Conservation (phyloP, 2,329 filamentous ascomycete species). For the Ploettnerulaceae sp. region DNA sequence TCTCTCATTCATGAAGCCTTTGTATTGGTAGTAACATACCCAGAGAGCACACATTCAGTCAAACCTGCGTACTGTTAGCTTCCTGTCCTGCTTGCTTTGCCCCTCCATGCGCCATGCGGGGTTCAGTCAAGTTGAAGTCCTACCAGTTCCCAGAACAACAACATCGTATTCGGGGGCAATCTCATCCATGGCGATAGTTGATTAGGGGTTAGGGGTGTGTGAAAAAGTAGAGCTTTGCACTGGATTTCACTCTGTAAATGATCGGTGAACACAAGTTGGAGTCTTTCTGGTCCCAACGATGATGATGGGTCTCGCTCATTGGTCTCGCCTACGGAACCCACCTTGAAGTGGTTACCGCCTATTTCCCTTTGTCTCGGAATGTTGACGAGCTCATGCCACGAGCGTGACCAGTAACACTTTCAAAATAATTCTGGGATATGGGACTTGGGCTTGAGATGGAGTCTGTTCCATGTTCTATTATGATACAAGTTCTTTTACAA, state of each 20-base stretch:
- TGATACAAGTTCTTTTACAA: constrained; percentile 12
- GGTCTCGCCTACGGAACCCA: constrained; percentile 27
- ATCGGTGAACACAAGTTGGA: constrained; percentile 24
- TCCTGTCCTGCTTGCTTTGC: constrained; percentile 26
- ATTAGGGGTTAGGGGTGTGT: constrained; percentile 14
- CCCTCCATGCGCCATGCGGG: constrained; percentile 34
- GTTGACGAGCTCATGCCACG: constrained; percentile 15
- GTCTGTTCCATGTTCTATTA: constrained; percentile 2
- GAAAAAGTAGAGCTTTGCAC: constrained; percentile 9
- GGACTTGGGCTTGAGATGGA: neutral
- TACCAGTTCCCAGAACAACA: constrained; percentile 96
- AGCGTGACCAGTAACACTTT: no score
- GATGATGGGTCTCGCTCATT: constrained; percentile 23
- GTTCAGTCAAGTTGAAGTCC: constrained; percentile 37
- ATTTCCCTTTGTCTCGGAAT: constrained; percentile 25
- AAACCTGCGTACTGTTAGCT: constrained; percentile 57
- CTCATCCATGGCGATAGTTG: constrained; percentile 73
- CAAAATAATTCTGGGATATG: no score
- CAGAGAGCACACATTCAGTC: constrained; percentile 98
- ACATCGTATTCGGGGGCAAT: constrained; percentile 98
- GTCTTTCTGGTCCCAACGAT: constrained; percentile 14
- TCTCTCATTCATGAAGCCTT: constrained; percentile 6
- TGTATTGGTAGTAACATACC: constrained; percentile 50
- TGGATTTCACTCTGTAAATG: constrained; percentile 14
- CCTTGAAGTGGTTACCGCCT: constrained; percentile 19